Evolutionary conservation across 2,329 filamentous ascomycete genomes (phyloP), one percentile per base, ranked within the genome.

Genomic region (Colletotrichum zoysiae): DNA sequence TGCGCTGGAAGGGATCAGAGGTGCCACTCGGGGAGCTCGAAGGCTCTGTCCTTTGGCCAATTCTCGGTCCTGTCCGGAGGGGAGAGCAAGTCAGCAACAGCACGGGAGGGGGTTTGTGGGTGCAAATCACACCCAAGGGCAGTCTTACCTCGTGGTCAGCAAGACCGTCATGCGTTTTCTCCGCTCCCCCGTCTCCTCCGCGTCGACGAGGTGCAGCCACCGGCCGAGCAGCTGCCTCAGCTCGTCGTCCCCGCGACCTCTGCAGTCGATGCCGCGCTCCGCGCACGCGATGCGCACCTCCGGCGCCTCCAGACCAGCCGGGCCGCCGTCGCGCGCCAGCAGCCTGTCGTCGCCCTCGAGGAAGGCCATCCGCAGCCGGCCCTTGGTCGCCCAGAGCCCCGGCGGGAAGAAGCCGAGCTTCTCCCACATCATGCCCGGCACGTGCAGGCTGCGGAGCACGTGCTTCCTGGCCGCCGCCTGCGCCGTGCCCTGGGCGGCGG

Each of bases 241-340:
- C 71, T 89, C 87, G 1, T 81, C 80, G 76, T 93, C 90, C 30
- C 87, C 88, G 69, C 86, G 86, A 3, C 82, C 86, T 35, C 89
- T 75, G 12, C 89, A 85, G 75, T 89, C 83, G 46, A 92, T 85
- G 0, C 91, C 93, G 18, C 92, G 86, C 74, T 94, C 92, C 69
- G 89, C 86, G 76, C 92, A 92, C 18, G 93, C 93, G 71, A 94
- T 86, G 72, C 83, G 82, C 26, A 95, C 82, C 83, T 97, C 94
- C 50, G 88, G 87, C 9, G 81, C 81, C 74, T 87, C 86, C 76
- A 97, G 82, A 30, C 82, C 86, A 3, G 78, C 74, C 6, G 88
- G 86, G 0, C 91, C 92, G 1, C 92, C 93, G 58, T 89, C 87
- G 48, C 85, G 82, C 23, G 86, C 77, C 59, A 98, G 87, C 79